These are phyloP conservation scores for Catunica adiposa DNA, from an alignment of 2,329 filamentous ascomycete species.

Conservation along the genomic window DNA sequence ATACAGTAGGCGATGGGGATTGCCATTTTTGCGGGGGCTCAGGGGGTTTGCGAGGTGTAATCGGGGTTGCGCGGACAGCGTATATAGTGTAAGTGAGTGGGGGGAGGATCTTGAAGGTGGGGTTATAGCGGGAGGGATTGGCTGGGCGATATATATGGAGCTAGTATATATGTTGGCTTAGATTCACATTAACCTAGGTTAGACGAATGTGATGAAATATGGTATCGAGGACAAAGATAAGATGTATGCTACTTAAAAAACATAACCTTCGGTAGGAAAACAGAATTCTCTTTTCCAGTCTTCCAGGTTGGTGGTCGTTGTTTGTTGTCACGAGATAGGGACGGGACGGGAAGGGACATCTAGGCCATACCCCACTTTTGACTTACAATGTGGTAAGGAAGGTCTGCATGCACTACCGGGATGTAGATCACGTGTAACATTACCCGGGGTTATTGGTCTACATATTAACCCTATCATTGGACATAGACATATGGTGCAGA, in stretches of 20 bases:
- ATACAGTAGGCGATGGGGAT: constrained; percentile 62
- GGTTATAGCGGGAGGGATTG: no score
- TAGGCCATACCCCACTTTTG: neutral
- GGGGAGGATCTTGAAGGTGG: no score
- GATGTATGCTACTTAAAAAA: no score
- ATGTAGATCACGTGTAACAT: neutral
- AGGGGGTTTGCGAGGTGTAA: constrained; percentile 19
- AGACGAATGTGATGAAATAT: no score
- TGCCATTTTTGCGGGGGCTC: constrained; percentile 45
- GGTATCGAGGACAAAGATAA: no score
- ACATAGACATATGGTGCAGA: no score
- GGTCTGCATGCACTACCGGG: neutral
- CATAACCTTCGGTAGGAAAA: no score
- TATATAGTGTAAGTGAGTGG: no score
- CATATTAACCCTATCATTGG: neutral
- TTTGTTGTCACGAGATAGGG: neutral
- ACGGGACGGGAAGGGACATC: neutral
- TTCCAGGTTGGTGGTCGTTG: neutral
- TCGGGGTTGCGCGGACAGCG: no score
- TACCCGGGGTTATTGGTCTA: neutral
- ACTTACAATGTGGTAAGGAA: neutral
- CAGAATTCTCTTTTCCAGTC: no score
- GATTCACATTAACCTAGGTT: neutral
- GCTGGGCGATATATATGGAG: no score
- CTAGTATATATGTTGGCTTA: neutral